Conservation (phyloP, 2,329 filamentous ascomycete genomes). For the Paecilomyces sp. region DNA sequence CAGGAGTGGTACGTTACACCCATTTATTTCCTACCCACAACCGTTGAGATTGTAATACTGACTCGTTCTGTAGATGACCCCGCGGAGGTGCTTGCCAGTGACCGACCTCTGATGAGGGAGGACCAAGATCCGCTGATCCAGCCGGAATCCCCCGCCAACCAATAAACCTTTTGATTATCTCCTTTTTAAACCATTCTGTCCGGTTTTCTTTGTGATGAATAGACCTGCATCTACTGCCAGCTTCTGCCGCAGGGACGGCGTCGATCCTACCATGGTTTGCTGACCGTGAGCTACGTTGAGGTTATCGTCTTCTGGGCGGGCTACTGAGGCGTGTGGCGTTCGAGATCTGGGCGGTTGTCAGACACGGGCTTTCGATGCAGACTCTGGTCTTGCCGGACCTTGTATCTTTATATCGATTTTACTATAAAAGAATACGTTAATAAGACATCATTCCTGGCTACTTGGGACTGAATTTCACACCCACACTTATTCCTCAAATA, state of each 20-base stretch:
- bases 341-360: neutral
- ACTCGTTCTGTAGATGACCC: slow-evolving; percentile 40
- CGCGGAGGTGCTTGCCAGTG: slow-evolving; percentile 45
- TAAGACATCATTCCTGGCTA: neutral
- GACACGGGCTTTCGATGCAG: neutral
- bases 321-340: neutral
- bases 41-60: slow-evolving; percentile 2
- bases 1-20: slow-evolving; percentile 31
- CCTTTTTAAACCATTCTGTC: neutral
- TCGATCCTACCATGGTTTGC: neutral
- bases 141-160: slow-evolving; percentile 41
- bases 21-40: neutral
- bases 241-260: neutral
- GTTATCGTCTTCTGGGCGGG: neutral
- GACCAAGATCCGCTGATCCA: slow-evolving; percentile 41
- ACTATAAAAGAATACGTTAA: neutral
- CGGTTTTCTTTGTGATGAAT: slow-evolving; percentile 5
- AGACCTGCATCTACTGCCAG: neutral
- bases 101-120: slow-evolving; percentile 37
- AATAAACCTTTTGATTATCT: slow-evolving; percentile 28
- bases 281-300: neutral
- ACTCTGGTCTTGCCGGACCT: neutral
- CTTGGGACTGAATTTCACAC: neutral
- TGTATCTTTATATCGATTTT: neutral
- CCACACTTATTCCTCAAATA: no score